Base-by-base conservation (phyloP, 2,329 filamentous ascomycete species). In the Botrytis tulipae region DNA sequence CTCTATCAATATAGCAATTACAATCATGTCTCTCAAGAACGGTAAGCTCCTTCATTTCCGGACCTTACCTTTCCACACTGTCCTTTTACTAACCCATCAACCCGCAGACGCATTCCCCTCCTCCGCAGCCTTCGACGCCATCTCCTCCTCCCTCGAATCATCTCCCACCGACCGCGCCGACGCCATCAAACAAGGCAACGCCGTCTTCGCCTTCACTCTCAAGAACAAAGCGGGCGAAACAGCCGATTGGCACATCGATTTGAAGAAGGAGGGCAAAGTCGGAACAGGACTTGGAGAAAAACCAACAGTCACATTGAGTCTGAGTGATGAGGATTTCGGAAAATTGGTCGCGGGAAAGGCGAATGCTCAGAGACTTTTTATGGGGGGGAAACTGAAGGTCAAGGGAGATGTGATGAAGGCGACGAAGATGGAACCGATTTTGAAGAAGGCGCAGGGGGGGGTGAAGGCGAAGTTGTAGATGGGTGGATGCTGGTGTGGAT, bases 331-430 rank as follows among this genome's bases (percentile, higher is more conserved):
- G 73, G 94, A 98, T 84, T 99, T 99, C 82, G 89, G 86, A 77
- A 91, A 92, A 82, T 88, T 99, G 77, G 91, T 97, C 72, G 81
- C 87, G 54, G 96, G 96, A 82, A 94, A 97, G 86, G 94, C 93
- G 79, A 97, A 98, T 82, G 94, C 96, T 73, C 96, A 99, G 87
- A 91, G 91, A 79, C 86, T 99, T 54, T 81, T 98, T 86, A 98
- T 99, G 95, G 89, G 89, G n/a, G 96, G 96, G 80, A 98, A 97
- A 88, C 87, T 99, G 82, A 99, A 98, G 92, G 90, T 98, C 82
- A 97, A 94, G 90, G 96, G 96, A 76, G 94, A 98, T 83, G 90
- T 98, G 75, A 98, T 98, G 95, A 98, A 98, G 89, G 93, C 96
- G 54, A 98, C 95, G 75, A 97, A 97, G 90, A 90, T 98, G 84